A percentile compares a stretch with the other conserved stretches of the same genome.
These are phyloP conservation scores for Torrubiella hemipterigena DNA, from an alignment of 2,329 filamentous ascomycete species.

Conservation along the genomic window DNA sequence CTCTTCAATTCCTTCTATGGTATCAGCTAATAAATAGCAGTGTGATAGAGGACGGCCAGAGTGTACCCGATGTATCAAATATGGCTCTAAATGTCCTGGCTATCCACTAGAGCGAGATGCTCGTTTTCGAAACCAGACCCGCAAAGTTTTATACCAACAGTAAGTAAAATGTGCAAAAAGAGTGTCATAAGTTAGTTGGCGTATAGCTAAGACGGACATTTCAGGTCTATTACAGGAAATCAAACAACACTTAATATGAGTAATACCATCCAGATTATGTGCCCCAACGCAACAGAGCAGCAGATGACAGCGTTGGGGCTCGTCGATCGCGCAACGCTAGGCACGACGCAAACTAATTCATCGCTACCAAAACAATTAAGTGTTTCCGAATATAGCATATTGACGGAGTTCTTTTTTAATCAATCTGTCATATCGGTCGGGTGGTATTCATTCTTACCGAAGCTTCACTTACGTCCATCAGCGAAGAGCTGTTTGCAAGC, in stretches of 20 bases:
- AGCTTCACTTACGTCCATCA: slow-evolving; percentile 1
- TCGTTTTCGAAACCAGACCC: slow-evolving; percentile 1
- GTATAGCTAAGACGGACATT: neutral
- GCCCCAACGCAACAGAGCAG: neutral
- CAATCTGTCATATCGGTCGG: slow-evolving; percentile 1
- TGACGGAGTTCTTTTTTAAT: slow-evolving; percentile 1
- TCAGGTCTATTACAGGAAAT: neutral
- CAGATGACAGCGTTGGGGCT: neutral
- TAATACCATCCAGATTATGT: neutral
- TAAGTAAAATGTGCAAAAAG: neutral
- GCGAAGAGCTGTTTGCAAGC: neutral
- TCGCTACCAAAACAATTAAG: neutral
- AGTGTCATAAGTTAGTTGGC: neutral
- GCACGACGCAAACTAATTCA: neutral
- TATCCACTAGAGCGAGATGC: slow-evolving; percentile 1
- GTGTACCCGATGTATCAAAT: slow-evolving; percentile 1
- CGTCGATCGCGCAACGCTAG: neutral
- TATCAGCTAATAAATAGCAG: neutral
- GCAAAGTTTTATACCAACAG: neutral
- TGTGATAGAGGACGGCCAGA: neutral
- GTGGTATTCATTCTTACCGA: slow-evolving; percentile 1
- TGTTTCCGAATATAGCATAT: neutral
- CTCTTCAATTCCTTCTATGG: too few relatives aligned
- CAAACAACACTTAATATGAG: neutral
- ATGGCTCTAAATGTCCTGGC: neutral